A percentile compares a stretch with the other conserved stretches of the same genome.
Evolutionary conservation across 371 early-diverging fungal species (phyloP).

Genomic region (Rhizopus stolonifer): DNA sequence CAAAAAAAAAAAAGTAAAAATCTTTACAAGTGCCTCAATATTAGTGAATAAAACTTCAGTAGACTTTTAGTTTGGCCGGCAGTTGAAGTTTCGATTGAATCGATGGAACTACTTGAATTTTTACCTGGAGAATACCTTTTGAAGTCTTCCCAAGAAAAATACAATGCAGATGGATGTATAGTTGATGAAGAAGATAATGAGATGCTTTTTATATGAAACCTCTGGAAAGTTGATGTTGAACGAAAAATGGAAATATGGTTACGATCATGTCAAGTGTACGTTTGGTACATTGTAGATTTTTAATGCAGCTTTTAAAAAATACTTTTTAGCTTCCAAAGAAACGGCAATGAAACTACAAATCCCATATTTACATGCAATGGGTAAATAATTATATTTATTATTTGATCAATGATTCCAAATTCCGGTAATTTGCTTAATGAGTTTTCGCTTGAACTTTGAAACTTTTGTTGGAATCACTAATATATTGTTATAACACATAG

Average conservation of each 20-base stretch:
- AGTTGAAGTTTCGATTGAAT: constrained; percentile 11
- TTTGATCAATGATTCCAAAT: too few species aligned
- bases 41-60: constrained; percentile 11
- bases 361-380: constrained; percentile 11
- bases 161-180: constrained; percentile 13
- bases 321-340: constrained; percentile 1
- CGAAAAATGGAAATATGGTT: constrained; percentile 11
- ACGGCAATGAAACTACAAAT: constrained; percentile 5
- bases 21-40: constrained; percentile 5
- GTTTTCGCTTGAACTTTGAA: too few species aligned
- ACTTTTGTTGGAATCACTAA: too few species aligned
- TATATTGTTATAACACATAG: too few species aligned
- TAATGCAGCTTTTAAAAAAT: constrained; percentile 6
- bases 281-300: constrained; percentile 12
- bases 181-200: constrained; percentile 9
- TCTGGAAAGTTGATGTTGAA: constrained; percentile 6
- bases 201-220: constrained; percentile 3
- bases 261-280: constrained; percentile 9
- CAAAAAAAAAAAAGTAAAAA: constrained; percentile 6
- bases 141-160: constrained; percentile 11
- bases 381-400: constrained; percentile 13
- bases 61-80: constrained; percentile 15
- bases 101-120: constrained; percentile 9
- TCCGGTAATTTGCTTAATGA: too few species aligned
- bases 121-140: constrained; percentile 11